A percentile compares a stretch with the other conserved stretches of the same genome.
phyloP scores from a whole-genome alignment of 768 basidiomycete species.

The Phylloporus scabripes region DNA sequence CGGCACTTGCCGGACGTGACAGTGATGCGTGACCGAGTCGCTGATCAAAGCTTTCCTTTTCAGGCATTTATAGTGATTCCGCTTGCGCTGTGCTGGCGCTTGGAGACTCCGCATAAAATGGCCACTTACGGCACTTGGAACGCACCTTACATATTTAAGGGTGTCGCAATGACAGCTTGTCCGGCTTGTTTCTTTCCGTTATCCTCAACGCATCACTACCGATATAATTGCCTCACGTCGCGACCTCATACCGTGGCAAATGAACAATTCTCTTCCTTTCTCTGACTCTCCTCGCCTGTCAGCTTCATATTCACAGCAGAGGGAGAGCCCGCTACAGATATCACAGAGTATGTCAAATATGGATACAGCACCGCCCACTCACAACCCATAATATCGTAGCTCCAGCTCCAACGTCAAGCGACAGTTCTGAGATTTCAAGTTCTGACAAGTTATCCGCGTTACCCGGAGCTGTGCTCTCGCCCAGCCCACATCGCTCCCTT shows the following conservation, averaged over 20 bases:
- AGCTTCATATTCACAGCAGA: conserved; percentile 3
- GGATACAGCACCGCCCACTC: neutral
- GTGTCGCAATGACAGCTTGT: neutral
- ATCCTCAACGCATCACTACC: conserved; percentile 14
- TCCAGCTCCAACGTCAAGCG: conserved; percentile 8
- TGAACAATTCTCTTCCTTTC: conserved; percentile 16
- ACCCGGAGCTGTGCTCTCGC: conserved; percentile 32
- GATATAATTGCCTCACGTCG: conserved; percentile 4
- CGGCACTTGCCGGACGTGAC: conserved; percentile 25
- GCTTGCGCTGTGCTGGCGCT: neutral
- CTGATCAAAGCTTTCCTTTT: conserved; percentile 19
- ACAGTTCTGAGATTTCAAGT: conserved; percentile 31
- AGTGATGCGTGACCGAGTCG: conserved; percentile 11
- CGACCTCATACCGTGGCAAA: neutral
- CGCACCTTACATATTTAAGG: conserved; percentile 17
- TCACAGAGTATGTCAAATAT: conserved; percentile 10
- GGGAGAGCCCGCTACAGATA: neutral
- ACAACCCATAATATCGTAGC: conserved; percentile 4
- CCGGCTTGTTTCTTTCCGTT: neutral
- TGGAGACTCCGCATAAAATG: neutral
- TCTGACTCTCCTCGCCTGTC: conserved; percentile 17
- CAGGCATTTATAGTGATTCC: conserved; percentile 15
- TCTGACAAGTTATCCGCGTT: conserved; percentile 44
- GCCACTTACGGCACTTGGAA: conserved; percentile 19
- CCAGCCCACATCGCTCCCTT: conserved; percentile 30